Evolutionary conservation across 306 rosid genomes (phyloP), one percentile per base, ranked within the genome.

Genomic region (Trifolium pratense): DNA sequence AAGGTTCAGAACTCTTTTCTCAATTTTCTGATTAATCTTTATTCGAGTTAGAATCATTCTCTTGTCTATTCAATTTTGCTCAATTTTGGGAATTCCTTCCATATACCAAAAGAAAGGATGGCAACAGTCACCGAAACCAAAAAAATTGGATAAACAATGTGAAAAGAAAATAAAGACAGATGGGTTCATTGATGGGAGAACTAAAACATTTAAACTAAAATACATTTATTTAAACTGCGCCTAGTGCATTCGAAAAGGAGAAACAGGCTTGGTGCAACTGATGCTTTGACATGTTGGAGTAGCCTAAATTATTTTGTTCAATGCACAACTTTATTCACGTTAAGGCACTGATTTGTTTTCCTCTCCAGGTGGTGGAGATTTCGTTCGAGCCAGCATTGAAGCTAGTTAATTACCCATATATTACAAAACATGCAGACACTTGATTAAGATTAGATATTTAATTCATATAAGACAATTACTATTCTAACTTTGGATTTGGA

Each of bases 201-300:
- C 60, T 20, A 18, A 53, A 53, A 20, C 59, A 53, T 53, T 53
- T 53, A 53, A 53, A 53, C 13, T 29, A 53, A 53, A 53, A 20
- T 18, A 53, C 15, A 53, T 53, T 53, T 3, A 18, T 52, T 25
- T 52, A 52, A 52, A 1, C 26, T 20, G 60, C 0, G 14, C 15
- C 0, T 14, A 53, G 7, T 20, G 31, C 15, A 18, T 53, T 53
- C 15, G 20, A 53, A 53, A 53, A 20, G 60, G 60, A 53, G 14
- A 55, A 55, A 21, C n/a, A 55, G n/a, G 32, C 60, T 20, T 53
- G n/a, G 60, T 52, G 13, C 26, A 52, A 26, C 25, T 52, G 26
- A 18, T 52, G 7, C 32, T 29, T 29, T 29, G 32, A 0, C 32
- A 29, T 29, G 32, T 3, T 29, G 32, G 32, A 29, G 32, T 29